phyloP scores from a whole-genome alignment of 116 monocot genomes.

The Dioscorea cayenensis region DNA sequence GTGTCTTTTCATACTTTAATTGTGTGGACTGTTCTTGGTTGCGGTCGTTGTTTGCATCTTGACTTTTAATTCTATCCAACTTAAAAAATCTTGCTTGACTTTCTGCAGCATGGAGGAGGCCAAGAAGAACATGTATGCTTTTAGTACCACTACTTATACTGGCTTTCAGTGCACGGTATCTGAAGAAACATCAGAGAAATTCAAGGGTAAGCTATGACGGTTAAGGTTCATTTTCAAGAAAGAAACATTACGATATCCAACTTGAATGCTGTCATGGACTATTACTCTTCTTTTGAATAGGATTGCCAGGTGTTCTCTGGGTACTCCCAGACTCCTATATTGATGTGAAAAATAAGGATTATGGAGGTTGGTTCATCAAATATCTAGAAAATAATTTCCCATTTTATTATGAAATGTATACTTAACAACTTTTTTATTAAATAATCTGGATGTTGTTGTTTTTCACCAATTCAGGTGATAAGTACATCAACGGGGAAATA shows the following conservation, averaged over 20 bases:
- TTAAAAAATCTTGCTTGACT: neutral
- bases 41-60: no score
- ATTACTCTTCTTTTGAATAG: conserved; percentile 18
- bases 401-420: neutral
- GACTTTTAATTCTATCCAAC: neutral
- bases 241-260: neutral
- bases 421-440: neutral
- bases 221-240: neutral
- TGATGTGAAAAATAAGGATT: conserved; percentile 95
- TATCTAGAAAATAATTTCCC: neutral
- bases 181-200: conserved; percentile 96
- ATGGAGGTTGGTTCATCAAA: conserved; percentile 66
- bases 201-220: conserved; percentile 52
- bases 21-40: no score
- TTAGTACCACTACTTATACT: conserved; percentile 95
- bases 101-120: conserved; percentile 90
- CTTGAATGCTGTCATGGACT: neutral
- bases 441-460: neutral
- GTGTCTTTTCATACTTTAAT: no score
- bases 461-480: conserved; percentile 62
- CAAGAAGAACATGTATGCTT: conserved; percentile 99
- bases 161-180: conserved; percentile 92
- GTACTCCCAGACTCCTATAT: conserved; percentile 98
- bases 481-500: conserved; percentile 98
- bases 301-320: conserved; percentile 96